Conservation (phyloP, 805 yeast species). For the Candida railenensis region DNA sequence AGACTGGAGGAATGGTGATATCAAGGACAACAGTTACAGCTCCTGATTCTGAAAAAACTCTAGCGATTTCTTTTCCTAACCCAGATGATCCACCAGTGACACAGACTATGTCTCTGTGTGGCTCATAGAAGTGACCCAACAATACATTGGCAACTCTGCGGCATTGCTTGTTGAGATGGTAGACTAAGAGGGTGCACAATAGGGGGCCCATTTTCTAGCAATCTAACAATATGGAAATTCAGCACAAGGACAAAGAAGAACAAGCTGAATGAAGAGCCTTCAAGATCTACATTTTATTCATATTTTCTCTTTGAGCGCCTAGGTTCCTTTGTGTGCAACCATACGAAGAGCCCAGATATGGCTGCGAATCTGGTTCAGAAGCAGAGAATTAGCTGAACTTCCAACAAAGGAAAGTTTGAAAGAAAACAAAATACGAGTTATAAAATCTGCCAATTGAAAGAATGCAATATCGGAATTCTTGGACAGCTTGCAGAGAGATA, state of each 20-base stretch:
- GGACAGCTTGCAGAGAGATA: too few relatives aligned
- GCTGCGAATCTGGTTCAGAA: neutral
- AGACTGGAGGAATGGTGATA: slow-evolving; percentile 39
- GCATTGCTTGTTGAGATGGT: slow-evolving; percentile 18
- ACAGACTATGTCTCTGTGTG: slow-evolving; percentile 58
- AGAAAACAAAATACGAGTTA: too few relatives aligned
- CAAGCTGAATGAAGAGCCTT: neutral
- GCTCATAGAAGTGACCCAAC: slow-evolving; percentile 54
- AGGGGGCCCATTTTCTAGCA: slow-evolving; percentile 6
- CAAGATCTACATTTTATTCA: too few relatives aligned
- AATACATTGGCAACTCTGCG: slow-evolving; percentile 34
- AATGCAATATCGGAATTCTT: too few relatives aligned
- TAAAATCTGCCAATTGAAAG: too few relatives aligned
- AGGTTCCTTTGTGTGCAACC: neutral
- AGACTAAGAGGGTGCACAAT: slow-evolving; percentile 7
- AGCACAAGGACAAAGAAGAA: neutral
- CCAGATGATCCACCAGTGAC: slow-evolving; percentile 88
- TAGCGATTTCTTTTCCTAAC: slow-evolving; percentile 65
- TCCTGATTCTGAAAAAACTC: slow-evolving; percentile 38
- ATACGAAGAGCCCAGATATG: too few relatives aligned
- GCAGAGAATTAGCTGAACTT: too few relatives aligned
- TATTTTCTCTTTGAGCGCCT: too few relatives aligned
- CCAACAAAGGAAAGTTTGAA: too few relatives aligned
- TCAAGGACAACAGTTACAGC: slow-evolving; percentile 70
- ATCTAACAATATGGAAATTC: neutral